These are phyloP conservation scores for Stagonosporopsis cucurbitacearum DNA, from an alignment of 2,329 filamentous ascomycete genomes.

Conservation along the genomic window DNA sequence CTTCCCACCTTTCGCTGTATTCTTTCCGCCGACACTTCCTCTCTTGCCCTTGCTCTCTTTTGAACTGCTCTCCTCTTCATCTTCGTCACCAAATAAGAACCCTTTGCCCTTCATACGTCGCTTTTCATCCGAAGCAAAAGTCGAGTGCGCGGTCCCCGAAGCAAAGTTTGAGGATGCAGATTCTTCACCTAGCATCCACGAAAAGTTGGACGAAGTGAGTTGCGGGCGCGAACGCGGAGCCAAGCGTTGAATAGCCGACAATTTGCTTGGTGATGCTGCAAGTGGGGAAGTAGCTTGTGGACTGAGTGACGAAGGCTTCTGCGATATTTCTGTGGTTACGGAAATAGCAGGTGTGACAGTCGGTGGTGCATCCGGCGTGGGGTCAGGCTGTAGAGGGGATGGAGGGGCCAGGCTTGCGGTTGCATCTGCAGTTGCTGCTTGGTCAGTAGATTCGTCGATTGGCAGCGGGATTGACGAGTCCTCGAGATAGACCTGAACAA, in stretches of 20 bases:
- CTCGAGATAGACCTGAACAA: constrained; percentile 59
- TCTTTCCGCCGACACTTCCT: constrained; percentile 31
- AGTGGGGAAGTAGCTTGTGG: constrained; percentile 30
- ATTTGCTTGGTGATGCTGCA: constrained; percentile 14
- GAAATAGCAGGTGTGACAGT: constrained; percentile 18
- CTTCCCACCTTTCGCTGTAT: constrained; percentile 23
- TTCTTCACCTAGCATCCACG: constrained; percentile 72
- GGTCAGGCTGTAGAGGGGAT: constrained; percentile 24
- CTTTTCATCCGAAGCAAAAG: constrained; percentile 46
- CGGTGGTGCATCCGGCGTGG: constrained; percentile 32
- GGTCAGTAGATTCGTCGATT: constrained; percentile 43
- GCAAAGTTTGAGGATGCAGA: constrained; percentile 44
- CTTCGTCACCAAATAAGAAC: constrained; percentile 51
- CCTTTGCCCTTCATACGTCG: constrained; percentile 47
- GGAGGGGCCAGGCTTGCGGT: constrained; percentile 30
- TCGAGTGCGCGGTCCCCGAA: constrained; percentile 41
- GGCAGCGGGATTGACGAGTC: constrained; percentile 55
- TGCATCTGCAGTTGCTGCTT: constrained; percentile 33
- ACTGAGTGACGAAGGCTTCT: constrained; percentile 13
- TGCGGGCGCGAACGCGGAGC: constrained; percentile 63
- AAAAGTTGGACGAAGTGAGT: constrained; percentile 76
- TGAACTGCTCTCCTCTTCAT: constrained; percentile 37
- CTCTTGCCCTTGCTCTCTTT: constrained; percentile 29
- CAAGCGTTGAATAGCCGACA: constrained; percentile 35
- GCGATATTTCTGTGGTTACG: constrained; percentile 4